phyloP scores from a whole-genome alignment of 2,329 filamentous ascomycete genomes.

The Penicillium sp. region DNA sequence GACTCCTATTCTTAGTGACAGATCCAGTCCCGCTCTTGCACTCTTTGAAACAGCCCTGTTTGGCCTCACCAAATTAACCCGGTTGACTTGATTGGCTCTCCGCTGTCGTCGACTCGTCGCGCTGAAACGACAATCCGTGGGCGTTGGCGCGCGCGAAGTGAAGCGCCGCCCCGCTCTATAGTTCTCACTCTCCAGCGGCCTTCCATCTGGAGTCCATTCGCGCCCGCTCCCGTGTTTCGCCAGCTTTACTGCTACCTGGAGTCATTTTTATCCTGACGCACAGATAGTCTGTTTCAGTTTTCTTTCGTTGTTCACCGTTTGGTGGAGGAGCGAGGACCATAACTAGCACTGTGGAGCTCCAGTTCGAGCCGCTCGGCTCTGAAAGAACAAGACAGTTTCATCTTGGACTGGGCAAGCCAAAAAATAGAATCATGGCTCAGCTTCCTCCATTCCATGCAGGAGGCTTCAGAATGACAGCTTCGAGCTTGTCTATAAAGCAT shows the following conservation, averaged over 20 bases:
- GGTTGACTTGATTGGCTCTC: conserved; percentile 16
- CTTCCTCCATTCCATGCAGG: neutral
- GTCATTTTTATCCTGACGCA: neutral
- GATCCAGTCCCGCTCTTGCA: too few relatives aligned
- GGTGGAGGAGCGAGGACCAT: conserved; percentile 14
- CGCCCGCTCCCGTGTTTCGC: conserved; percentile 1
- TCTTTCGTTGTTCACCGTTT: neutral
- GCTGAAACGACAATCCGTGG: conserved; percentile 13
- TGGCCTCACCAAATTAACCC: conserved; percentile 2
- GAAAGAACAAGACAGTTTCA: conserved; percentile 17
- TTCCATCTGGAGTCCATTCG: too few relatives aligned
- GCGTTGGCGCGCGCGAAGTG: conserved; percentile 25
- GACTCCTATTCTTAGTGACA: conserved; percentile 11
- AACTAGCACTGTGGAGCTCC: conserved; percentile 10
- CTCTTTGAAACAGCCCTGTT: neutral
- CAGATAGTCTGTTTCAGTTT: neutral
- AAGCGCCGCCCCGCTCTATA: conserved; percentile 6
- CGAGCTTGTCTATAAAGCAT: conserved; percentile 16
- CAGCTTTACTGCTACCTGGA: neutral
- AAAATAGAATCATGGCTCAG: conserved; percentile 15
- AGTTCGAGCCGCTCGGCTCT: conserved; percentile 11
- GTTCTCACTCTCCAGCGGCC: too few relatives aligned
- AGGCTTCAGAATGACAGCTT: neutral
- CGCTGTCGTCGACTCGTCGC: neutral
- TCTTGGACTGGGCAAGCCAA: conserved; percentile 2